phyloP scores from a whole-genome alignment of 352 stramenopile species.

The Phytophthora podocarpi region DNA sequence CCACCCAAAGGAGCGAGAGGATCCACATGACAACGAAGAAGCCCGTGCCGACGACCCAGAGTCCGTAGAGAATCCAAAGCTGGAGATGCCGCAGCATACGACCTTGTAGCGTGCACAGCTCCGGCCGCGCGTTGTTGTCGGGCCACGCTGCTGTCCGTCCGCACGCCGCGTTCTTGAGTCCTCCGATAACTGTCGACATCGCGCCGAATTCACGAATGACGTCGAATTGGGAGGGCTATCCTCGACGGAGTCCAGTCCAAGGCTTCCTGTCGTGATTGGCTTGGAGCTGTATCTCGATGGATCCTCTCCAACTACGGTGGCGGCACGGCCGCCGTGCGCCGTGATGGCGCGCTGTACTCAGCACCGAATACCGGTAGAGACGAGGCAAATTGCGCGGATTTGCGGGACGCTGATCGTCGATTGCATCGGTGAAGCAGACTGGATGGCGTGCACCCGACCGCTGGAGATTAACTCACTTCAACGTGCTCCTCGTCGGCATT shows the following conservation, averaged over 20 bases:
- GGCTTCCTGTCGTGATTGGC: not conserved
- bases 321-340: too few species aligned
- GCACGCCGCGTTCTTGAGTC: constrained; percentile 17
- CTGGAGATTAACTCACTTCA: constrained; percentile 7
- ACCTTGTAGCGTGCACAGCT: constrained; percentile 36
- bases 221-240: too few species aligned
- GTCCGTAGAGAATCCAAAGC: constrained; percentile 36
- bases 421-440: constrained; percentile 7
- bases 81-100: constrained; percentile 32
- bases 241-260: too few species aligned
- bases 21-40: constrained; percentile 30
- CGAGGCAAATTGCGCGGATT: constrained; percentile 13
- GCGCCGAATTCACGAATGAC: constrained; percentile 14
- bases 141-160: constrained; percentile 18
- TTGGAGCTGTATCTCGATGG: not conserved
- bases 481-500: constrained; percentile 10
- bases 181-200: constrained; percentile 10
- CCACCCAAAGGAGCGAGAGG: constrained; percentile 12
- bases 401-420: constrained; percentile 3
- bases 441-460: constrained; percentile 19
- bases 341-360: not conserved
- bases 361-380: constrained; percentile 11
- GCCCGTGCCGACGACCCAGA: constrained; percentile 36
- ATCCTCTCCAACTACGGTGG: not conserved
- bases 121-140: constrained; percentile 31